Evolutionary conservation across 1,139 yeast species (phyloP).

Genomic region (Debaryomyces sp.): DNA sequence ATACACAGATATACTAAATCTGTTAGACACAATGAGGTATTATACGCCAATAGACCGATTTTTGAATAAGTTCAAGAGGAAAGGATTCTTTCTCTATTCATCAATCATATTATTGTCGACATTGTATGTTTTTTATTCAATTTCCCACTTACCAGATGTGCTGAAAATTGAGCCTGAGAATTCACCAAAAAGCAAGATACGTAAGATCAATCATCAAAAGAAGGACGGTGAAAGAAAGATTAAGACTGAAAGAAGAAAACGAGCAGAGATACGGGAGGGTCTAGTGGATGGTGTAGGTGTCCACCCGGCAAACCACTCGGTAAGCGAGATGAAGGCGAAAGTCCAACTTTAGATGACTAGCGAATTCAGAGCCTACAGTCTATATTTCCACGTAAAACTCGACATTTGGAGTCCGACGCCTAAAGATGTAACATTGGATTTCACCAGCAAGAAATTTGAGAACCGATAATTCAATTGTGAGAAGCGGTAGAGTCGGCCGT

Average conservation of each 20-base stretch:
- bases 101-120: constrained; percentile 36
- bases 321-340: neutral
- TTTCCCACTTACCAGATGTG: constrained; percentile 32
- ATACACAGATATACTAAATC: neutral
- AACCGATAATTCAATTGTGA: neutral
- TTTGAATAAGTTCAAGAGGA: constrained; percentile 23
- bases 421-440: neutral
- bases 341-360: neutral
- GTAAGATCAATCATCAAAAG: neutral
- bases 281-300: neutral
- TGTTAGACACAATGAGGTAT: constrained; percentile 5
- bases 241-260: neutral
- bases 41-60: constrained; percentile 1
- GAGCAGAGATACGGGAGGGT: neutral
- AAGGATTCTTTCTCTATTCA: constrained; percentile 42
- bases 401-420: neutral
- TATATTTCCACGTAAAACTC: neutral
- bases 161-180: neutral
- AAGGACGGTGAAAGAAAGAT: neutral
- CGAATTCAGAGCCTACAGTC: neutral
- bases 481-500: neutral
- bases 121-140: constrained; percentile 35
- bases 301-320: neutral
- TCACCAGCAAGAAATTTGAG: neutral
- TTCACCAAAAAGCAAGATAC: neutral